Base-by-base conservation (phyloP, 2,329 filamentous ascomycete species). In the Setomelanomma holmii region DNA sequence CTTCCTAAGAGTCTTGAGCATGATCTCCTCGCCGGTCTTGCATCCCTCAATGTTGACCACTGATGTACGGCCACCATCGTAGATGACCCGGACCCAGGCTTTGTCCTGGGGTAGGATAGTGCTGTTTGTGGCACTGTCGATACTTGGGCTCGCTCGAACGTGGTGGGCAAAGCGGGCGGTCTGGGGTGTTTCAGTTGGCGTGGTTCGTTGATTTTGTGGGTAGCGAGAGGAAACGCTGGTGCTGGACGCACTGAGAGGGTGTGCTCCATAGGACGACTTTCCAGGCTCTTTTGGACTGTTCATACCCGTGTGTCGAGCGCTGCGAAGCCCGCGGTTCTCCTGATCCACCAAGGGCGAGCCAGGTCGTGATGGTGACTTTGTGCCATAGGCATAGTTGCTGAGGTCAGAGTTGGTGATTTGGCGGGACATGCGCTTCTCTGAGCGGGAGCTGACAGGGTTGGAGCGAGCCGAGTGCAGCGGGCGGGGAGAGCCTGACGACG, bases 1-100 rank as follows among this genome's bases (percentile, higher is more conserved):
- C 74, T 98, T 98, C 62, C 89, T 86, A 39, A 98, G 78, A 0
- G 95, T 96, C 55, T 91, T 89, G 40, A 92, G 84, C 80, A 97
- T 93, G 45, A 98, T 90, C 62, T 98, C 92, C 67, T 97, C 95
- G 55, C 91, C 90, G 4, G 89, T 95, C 69, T 88, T 92, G 81
- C 93, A 97, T 60, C 90, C 90, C 59, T 91, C 89, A 61, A 98
- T 92, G 74, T 95, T 95, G 68, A 99, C 87, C 20, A 97, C 93
- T 69, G 96, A 96, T 41, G 92, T 96, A 56, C 92, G 87, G 45
- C 93, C 95, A 56, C 88, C 91, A 42, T 92, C 95, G 61, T 90
- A 96, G 69, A 98, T 96, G 62, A 97, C 91, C 58, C 93, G 86
- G 59, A 98, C 96, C 55, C 96, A 86, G 53, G 93, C 89, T 73